Percentiles rank a stretch among this genome's conserved stretches.
Evolutionary conservation across 257 asterid genomes (phyloP).

Genomic region (Capsicum chinense): DNA sequence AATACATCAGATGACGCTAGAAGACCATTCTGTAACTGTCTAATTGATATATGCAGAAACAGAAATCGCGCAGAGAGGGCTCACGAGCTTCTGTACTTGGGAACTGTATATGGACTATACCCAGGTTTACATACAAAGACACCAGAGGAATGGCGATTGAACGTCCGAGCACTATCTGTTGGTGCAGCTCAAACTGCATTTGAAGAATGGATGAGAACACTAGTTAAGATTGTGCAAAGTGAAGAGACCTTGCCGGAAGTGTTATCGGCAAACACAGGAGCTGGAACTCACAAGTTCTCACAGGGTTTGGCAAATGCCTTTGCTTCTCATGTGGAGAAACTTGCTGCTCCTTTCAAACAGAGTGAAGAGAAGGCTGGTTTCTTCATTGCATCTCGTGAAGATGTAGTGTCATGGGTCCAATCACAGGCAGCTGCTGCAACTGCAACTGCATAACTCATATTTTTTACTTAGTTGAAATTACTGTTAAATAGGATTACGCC

Average conservation of each 20-base stretch:
- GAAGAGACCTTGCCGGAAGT: conserved; percentile 69
- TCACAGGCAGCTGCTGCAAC: conserved; percentile 45
- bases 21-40: conserved; percentile 85
- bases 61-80: conserved; percentile 59
- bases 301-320: conserved; percentile 74
- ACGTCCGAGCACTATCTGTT: conserved; percentile 76
- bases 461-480: neutral
- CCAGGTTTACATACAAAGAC: conserved; percentile 91
- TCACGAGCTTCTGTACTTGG: conserved; percentile 77
- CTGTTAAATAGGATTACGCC: neutral
- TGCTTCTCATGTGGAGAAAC: conserved; percentile 66
- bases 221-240: conserved; percentile 63
- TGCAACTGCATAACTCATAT: conserved; percentile 35
- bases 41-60: conserved; percentile 80
- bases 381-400: conserved; percentile 77
- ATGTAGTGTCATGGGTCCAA: conserved; percentile 69
- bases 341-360: conserved; percentile 75
- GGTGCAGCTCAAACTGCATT: conserved; percentile 93
- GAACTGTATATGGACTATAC: conserved; percentile 72
- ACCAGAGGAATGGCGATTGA: conserved; percentile 78
- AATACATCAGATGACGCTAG: conserved; percentile 72
- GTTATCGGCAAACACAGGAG: conserved; percentile 78
- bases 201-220: conserved; percentile 84
- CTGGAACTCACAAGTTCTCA: conserved; percentile 84
- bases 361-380: conserved; percentile 79